These are phyloP conservation scores for Narthecium ossifragum DNA, from an alignment of 106 monocot species.

Conservation along the genomic window DNA sequence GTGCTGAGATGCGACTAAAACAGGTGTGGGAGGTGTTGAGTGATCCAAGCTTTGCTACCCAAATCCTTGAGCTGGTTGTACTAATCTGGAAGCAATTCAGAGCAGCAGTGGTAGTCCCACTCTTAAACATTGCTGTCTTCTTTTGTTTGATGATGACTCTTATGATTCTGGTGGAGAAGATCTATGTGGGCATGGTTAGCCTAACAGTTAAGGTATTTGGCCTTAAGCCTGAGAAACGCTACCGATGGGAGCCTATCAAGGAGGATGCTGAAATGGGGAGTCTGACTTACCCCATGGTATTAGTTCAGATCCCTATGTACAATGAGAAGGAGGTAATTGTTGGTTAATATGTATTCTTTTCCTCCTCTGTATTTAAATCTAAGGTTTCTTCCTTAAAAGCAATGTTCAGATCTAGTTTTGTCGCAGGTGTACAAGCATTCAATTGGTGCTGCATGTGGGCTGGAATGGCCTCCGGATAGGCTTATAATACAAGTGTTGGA, in stretches of 20 bases:
- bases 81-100: constrained; percentile 11
- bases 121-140: constrained; percentile 9
- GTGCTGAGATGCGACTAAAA: too few relatives aligned
- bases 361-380: background rate
- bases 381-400: too few relatives aligned
- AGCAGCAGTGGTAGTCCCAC: constrained; percentile 12
- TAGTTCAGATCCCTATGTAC: constrained; percentile 61
- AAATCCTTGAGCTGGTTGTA: background rate
- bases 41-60: too few relatives aligned
- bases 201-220: constrained; percentile 23
- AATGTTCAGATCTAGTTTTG: too few relatives aligned
- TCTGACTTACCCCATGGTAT: constrained; percentile 37
- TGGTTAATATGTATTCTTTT: background rate
- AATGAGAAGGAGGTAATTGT: constrained; percentile 41
- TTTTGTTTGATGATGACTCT: constrained; percentile 32
- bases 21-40: too few relatives aligned
- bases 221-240: constrained; percentile 33
- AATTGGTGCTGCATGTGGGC: constrained; percentile 22
- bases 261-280: constrained; percentile 32
- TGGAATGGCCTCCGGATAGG: constrained; percentile 29
- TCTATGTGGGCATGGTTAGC: constrained; percentile 27
- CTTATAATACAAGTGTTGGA: constrained; percentile 35
- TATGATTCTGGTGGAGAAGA: constrained; percentile 36
- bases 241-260: constrained; percentile 29
- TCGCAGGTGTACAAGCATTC: constrained; percentile 26